Evolutionary conservation across 306 rosid genomes (phyloP).

Genomic region (Sindora glabra): DNA sequence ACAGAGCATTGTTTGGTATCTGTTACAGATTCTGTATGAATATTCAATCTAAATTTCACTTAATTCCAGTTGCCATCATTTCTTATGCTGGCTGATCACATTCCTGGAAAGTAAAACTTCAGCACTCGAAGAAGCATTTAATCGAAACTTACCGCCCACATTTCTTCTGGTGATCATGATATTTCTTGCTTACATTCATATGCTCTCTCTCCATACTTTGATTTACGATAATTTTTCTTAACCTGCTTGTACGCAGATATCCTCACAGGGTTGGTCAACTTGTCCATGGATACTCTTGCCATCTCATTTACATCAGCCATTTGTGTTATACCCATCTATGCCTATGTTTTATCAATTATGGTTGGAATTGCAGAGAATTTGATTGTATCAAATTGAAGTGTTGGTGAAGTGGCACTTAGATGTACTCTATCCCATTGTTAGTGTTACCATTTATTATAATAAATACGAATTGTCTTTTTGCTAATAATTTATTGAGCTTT

Average conservation of each 20-base stretch:
- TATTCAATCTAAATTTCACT: constrained; percentile 12
- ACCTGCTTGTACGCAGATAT: constrained; percentile 54
- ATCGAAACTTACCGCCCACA: constrained; percentile 55
- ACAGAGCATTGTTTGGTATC: too few species aligned
- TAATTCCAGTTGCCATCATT: constrained; percentile 52
- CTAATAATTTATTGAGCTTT: constrained; percentile 1
- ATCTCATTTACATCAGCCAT: constrained; percentile 38
- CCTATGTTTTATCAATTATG: constrained; percentile 32
- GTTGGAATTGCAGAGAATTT: constrained; percentile 50
- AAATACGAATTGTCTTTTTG: not conserved
- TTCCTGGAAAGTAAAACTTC: constrained; percentile 59
- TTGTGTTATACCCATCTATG: constrained; percentile 37
- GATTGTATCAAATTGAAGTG: constrained; percentile 45
- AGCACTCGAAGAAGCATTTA: constrained; percentile 57
- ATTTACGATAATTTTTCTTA: not conserved
- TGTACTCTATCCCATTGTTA: not conserved
- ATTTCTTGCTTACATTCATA: not conserved
- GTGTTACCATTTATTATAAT: not conserved
- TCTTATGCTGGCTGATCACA: constrained; percentile 41
- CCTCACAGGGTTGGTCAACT: constrained; percentile 69
- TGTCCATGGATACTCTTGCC: constrained; percentile 55
- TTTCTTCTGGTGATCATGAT: constrained; percentile 60
- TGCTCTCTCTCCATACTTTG: constrained; percentile 5
- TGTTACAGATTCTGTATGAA: constrained; percentile 4
- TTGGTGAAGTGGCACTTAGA: constrained; percentile 36